phyloP scores from a whole-genome alignment of 208 protist species.

The Lotmaria passim region DNA sequence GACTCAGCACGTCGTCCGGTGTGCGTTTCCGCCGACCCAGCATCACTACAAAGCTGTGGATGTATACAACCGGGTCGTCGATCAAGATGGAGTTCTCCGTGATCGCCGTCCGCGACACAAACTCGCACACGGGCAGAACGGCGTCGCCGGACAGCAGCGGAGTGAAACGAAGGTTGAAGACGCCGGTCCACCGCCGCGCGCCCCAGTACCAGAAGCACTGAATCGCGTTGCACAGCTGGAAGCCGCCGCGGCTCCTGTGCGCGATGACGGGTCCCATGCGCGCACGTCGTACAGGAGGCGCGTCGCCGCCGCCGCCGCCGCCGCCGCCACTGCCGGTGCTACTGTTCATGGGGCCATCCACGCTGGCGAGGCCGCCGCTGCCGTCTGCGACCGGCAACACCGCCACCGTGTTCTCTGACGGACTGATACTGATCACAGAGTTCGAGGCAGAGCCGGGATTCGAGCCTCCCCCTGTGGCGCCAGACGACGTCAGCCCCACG shows the following conservation, averaged over 20 bases:
- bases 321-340: background rate
- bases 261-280: constrained; percentile 10
- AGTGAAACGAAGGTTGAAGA: constrained; percentile 30
- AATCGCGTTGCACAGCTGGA: constrained; percentile 29
- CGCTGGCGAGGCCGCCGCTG: background rate
- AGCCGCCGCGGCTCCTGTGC: constrained; percentile 11
- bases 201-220: constrained; percentile 42
- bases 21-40: constrained; percentile 29
- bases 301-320: background rate
- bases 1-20: constrained; percentile 6
- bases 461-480: background rate
- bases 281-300: background rate
- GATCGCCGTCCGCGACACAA: constrained; percentile 31
- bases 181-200: constrained; percentile 31
- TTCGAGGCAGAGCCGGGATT: background rate
- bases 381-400: background rate
- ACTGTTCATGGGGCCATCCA: background rate
- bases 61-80: constrained; percentile 34
- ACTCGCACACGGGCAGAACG: constrained; percentile 34
- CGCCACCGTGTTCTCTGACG: constrained; percentile 2
- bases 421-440: constrained; percentile 11
- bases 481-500: too few relatives aligned
- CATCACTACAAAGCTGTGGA: constrained; percentile 38
- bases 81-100: constrained; percentile 34
- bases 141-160: constrained; percentile 24